Base-by-base conservation (phyloP, 257 asterid genomes). In the Gardenia jasminoides region DNA sequence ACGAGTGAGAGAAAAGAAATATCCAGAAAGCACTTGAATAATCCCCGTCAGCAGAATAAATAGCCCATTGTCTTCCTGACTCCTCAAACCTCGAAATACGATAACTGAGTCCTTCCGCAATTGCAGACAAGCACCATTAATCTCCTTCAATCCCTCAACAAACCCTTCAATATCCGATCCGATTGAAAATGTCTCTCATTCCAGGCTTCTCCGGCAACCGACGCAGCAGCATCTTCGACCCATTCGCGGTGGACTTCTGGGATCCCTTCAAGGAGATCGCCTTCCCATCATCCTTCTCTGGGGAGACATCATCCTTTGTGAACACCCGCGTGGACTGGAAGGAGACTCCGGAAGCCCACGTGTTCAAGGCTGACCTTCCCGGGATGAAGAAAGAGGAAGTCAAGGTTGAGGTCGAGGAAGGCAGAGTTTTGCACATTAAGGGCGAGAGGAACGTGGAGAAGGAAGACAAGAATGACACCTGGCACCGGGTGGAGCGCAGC, bases 371-470 rank as follows among this genome's bases (percentile, higher is more conserved):
- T 0, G 83, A 80, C 10, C 59, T 80, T 7, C 79, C 82, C 1
- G 83, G 83, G 26, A 31, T 80, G 61, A 73, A 73, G 33, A 80
- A 80, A 17, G 79, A 80, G 30, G 83, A 80, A 44, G 79, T 80
- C 17, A 80, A 80, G 17, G 83, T 80, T 1, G 83, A 80, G 73
- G 83, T 80, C 3, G 79, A 81, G 39, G 81, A 81, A 0, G 80
- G 80, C 1, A 81, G 59, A 16, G 44, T 81, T 16, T 73, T 81
- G 8, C 80, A 81, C 12, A 81, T 81, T 36, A 81, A 81, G 8
- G 84, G 84, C 20, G 84, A 81, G 22, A 76, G 81, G 78, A 81
- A 39, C 72, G 76, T 70, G 41, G 83, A 80, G 47, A 20, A 66
- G 16, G 80, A 81, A 24, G 80, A 76, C 3, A 76, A 76, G 50